phyloP scores from a whole-genome alignment of 176 grass and related monocot species.

The Rhipidocladum racemiflorum region DNA sequence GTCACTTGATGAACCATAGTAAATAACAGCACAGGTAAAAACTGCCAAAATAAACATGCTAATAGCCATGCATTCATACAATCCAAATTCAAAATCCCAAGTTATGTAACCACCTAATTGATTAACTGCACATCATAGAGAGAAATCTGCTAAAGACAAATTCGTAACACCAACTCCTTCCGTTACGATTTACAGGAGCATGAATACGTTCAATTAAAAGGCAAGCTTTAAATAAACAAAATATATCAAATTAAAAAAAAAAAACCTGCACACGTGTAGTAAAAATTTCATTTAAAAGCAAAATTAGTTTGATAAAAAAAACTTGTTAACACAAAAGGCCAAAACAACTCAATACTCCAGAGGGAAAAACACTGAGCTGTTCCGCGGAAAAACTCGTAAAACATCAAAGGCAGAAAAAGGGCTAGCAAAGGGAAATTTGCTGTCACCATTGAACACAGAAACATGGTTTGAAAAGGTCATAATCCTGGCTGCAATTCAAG shows the following conservation, averaged over 20 bases:
- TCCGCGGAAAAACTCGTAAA: neutral
- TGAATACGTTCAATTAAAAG: neutral
- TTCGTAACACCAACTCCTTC: neutral
- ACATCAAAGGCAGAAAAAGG: neutral
- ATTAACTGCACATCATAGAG: neutral
- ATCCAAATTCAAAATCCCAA: constrained; percentile 18
- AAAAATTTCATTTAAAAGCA: neutral
- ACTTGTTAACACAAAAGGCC: neutral
- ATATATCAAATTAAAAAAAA: neutral
- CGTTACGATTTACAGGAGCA: neutral
- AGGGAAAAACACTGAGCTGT: neutral
- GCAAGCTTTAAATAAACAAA: neutral
- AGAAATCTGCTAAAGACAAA: neutral
- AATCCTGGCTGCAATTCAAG: neutral
- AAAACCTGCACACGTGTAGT: neutral
- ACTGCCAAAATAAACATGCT: constrained; percentile 11
- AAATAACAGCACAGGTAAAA: neutral
- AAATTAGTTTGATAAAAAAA: neutral
- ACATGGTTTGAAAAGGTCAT: neutral
- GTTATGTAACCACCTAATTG: neutral
- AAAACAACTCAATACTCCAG: constrained; percentile 5
- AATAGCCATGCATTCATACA: neutral
- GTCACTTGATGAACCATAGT: neutral
- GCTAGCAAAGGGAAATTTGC: neutral
- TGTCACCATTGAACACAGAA: neutral